These are phyloP conservation scores for Plantago major DNA, from an alignment of 257 asterid species.

Conservation along the genomic window DNA sequence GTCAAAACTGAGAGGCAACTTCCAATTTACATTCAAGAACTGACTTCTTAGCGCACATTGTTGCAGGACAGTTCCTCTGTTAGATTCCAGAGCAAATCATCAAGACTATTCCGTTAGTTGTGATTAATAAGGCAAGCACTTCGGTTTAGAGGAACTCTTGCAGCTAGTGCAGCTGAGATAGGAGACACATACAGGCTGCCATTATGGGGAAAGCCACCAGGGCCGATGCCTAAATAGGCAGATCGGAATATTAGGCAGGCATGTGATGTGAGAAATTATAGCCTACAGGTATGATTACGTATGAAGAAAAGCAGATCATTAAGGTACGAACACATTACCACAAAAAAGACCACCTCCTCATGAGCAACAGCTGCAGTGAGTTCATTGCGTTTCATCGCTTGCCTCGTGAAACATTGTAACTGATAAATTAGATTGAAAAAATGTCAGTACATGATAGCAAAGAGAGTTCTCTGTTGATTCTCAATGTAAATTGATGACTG, in stretches of 20 bases:
- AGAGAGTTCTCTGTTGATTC: not conserved
- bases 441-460: constrained; percentile 16
- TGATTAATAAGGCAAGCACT: not conserved
- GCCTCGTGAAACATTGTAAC: constrained; percentile 65
- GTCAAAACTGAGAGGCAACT: too few species aligned
- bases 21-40: too few species aligned
- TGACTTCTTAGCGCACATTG: too few species aligned
- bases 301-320: not conserved
- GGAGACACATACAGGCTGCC: constrained; percentile 43
- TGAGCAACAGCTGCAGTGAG: constrained; percentile 60
- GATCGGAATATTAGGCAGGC: constrained; percentile 15
- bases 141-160: not conserved
- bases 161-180: constrained; percentile 43
- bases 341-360: constrained; percentile 66
- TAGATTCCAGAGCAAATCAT: not conserved
- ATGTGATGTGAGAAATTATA: not conserved
- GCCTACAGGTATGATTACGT: not conserved
- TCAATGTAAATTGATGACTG: too few species aligned
- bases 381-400: constrained; percentile 45
- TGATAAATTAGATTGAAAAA: constrained; percentile 17
- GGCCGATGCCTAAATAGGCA: constrained; percentile 58
- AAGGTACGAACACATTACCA: constrained; percentile 31
- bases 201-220: constrained; percentile 60
- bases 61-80: too few species aligned
- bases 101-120: not conserved